A percentile compares a stretch with the other conserved stretches of the same genome.
Conservation (phyloP, 176 grass and related monocot genomes). For the Rhynchospora breviuscula region DNA sequence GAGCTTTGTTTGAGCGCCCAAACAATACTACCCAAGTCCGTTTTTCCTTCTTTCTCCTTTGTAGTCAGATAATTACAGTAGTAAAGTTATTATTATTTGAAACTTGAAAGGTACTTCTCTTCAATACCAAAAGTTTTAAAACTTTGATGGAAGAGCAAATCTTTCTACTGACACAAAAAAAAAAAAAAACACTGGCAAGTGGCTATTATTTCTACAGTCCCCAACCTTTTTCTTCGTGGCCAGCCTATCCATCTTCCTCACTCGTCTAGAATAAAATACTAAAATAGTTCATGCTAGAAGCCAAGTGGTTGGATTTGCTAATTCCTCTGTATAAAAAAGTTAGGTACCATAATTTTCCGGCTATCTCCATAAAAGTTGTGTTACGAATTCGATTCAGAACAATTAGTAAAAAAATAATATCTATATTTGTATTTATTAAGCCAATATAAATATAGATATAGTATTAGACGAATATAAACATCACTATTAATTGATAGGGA, state of each 20-base stretch:
- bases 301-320: background rate
- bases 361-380: too few relatives aligned
- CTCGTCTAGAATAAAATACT: background rate
- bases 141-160: conserved; percentile 21
- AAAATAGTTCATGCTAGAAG: background rate
- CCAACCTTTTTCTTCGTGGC: conserved; percentile 23
- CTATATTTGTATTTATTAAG: too few relatives aligned
- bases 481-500: too few relatives aligned
- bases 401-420: too few relatives aligned
- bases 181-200: conserved; percentile 22
- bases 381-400: too few relatives aligned
- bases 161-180: conserved; percentile 36
- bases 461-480: too few relatives aligned
- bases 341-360: background rate
- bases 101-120: conserved; percentile 71
- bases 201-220: conserved; percentile 48
- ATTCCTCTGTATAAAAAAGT: background rate
- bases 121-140: conserved; percentile 87
- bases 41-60: too few relatives aligned
- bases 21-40: too few relatives aligned
- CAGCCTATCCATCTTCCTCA: conserved; percentile 38
- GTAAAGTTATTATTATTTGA: too few relatives aligned
- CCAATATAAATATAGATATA: too few relatives aligned
- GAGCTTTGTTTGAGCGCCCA: too few relatives aligned
- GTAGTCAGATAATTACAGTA: too few relatives aligned